Evolutionary conservation across 495 filamentous ascomycete genomes (phyloP).

Genomic region (Amphirosellinia nigrospora): DNA sequence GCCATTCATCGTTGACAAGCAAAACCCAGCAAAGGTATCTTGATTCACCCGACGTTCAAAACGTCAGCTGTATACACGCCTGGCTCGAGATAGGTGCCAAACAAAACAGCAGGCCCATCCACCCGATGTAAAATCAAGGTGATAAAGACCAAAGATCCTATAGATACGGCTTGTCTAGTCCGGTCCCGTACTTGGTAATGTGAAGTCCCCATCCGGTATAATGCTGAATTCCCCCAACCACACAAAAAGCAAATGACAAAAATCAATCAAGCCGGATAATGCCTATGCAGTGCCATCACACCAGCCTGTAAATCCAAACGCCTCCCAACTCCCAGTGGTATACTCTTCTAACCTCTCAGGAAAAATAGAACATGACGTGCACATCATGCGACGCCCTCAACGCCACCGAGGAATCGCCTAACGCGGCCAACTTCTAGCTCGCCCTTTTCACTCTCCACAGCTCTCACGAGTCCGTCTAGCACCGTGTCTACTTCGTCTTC

Average conservation of each 20-base stretch:
- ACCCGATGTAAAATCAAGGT: neutral
- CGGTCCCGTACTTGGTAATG: neutral
- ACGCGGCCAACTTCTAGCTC: slow-evolving; percentile 73
- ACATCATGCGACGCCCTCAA: slow-evolving; percentile 49
- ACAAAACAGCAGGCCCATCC: neutral
- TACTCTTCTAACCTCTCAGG: neutral
- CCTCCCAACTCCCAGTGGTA: neutral
- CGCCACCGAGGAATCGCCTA: slow-evolving; percentile 73
- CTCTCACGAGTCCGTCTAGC: slow-evolving; percentile 65
- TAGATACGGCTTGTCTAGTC: neutral
- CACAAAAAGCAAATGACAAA: neutral
- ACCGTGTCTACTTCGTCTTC: slow-evolving; percentile 69
- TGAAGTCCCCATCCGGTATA: neutral
- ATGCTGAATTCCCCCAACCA: neutral
- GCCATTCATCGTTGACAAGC: neutral
- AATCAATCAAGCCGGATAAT: neutral
- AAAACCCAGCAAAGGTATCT: neutral
- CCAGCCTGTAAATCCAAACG: neutral
- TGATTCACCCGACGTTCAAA: neutral
- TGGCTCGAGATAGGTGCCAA: neutral
- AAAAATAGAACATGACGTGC: neutral
- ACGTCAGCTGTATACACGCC: neutral
- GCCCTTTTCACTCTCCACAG: slow-evolving; percentile 75
- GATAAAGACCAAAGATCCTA: neutral
- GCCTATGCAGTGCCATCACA: neutral